Conservation (phyloP, 1,139 yeast species). For the Suhomyces ambrosiae region DNA sequence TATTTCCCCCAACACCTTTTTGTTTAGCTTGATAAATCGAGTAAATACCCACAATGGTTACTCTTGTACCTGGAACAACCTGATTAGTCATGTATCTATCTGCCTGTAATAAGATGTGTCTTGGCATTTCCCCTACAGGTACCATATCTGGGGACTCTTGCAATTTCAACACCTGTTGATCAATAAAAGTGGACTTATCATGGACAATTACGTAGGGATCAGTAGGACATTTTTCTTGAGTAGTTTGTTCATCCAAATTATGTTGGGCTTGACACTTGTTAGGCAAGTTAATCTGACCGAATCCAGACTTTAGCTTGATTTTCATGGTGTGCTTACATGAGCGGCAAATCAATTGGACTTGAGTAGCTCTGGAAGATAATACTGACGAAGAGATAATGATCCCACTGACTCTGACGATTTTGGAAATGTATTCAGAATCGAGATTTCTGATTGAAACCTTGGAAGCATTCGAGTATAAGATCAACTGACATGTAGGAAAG, state of each 20-base stretch:
- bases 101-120: slow-evolving; percentile 84
- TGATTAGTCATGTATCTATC: slow-evolving; percentile 89
- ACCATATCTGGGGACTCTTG: slow-evolving; percentile 98
- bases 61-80: slow-evolving; percentile 94
- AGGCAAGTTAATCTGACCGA: slow-evolving; percentile 81
- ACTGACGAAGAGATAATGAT: slow-evolving; percentile 92
- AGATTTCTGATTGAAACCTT: slow-evolving; percentile 74
- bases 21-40: slow-evolving; percentile 79
- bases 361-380: slow-evolving; percentile 83
- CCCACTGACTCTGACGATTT: slow-evolving; percentile 89
- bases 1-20: slow-evolving; percentile 46
- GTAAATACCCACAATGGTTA: slow-evolving; percentile 88
- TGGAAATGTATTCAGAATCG: slow-evolving; percentile 86
- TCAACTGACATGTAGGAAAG: slow-evolving; percentile 83
- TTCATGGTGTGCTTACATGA: slow-evolving; percentile 80
- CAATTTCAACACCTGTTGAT: slow-evolving; percentile 89
- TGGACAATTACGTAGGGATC: slow-evolving; percentile 95
- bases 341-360: slow-evolving; percentile 83
- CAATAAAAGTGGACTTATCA: slow-evolving; percentile 88
- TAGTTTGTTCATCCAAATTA: slow-evolving; percentile 43
- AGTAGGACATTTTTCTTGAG: slow-evolving; percentile 73
- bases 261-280: slow-evolving; percentile 70
- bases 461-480: slow-evolving; percentile 72
- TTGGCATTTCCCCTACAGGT: slow-evolving; percentile 98
- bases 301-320: slow-evolving; percentile 68